These are phyloP conservation scores for Eimeria zaria DNA, from an alignment of 169 alveolate species.

Conservation along the genomic window DNA sequence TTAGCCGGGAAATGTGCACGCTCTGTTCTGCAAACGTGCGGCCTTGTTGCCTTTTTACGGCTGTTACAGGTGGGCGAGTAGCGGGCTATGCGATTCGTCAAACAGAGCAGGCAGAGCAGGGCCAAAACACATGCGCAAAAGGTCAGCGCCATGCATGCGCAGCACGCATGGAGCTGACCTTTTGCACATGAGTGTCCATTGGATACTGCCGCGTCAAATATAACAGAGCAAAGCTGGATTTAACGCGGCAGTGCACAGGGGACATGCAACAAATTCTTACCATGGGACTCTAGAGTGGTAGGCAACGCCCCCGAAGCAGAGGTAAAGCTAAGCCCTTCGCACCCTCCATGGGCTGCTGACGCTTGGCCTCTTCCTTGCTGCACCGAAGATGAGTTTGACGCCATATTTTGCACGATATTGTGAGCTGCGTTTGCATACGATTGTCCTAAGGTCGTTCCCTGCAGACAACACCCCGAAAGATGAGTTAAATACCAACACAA, in stretches of 20 bases:
- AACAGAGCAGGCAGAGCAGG: not conserved
- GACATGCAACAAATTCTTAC: not conserved
- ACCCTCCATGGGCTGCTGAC: not conserved
- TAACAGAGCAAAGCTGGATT: not conserved
- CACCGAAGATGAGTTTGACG: not conserved
- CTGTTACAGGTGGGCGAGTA: not conserved
- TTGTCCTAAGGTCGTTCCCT: not conserved
- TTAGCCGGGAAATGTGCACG: not conserved
- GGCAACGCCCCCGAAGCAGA: slow-evolving; percentile 26
- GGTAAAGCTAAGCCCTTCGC: not conserved
- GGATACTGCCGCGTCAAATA: too few species aligned
- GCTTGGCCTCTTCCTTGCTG: not conserved
- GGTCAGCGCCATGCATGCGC: not conserved
- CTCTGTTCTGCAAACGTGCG: not conserved
- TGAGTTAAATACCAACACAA: not conserved
- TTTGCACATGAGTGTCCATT: too few species aligned
- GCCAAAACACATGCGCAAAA: not conserved
- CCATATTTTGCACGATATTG: too few species aligned
- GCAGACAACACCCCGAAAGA: not conserved
- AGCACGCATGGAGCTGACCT: too few species aligned
- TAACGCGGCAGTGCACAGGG: not conserved
- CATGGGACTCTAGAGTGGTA: slow-evolving; percentile 3
- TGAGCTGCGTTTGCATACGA: not conserved
- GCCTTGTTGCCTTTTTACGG: not conserved
- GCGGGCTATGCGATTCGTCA: not conserved